Conservation (phyloP, 495 filamentous ascomycete species). For the Viridothelium virens region DNA sequence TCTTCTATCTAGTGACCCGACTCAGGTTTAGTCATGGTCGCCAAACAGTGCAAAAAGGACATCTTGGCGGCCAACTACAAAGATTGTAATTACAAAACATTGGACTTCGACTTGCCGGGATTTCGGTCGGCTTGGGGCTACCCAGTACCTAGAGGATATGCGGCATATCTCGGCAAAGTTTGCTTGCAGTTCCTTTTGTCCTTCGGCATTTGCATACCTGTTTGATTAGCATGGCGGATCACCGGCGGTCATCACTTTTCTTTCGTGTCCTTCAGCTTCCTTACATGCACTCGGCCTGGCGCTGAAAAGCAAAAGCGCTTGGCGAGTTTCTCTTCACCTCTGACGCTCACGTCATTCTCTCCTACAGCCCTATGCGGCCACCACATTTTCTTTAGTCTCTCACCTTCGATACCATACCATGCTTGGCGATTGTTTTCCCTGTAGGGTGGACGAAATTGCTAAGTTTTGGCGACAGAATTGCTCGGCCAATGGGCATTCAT, state of each 20-base stretch:
- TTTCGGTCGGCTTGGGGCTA: not conserved
- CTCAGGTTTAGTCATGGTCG: not conserved
- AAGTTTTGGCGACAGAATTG: not conserved
- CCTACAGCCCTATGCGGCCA: not conserved
- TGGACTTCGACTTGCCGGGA: not conserved
- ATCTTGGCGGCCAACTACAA: not conserved
- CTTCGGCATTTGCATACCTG: slow-evolving; percentile 5
- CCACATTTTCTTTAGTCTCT: not conserved
- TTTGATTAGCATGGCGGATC: slow-evolving; percentile 5
- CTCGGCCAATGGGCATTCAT: not conserved
- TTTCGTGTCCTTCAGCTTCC: not conserved
- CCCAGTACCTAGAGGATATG: not conserved
- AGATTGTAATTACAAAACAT: slow-evolving; percentile 7
- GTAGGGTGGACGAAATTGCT: not conserved
- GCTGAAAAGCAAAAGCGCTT: slow-evolving; percentile 9
- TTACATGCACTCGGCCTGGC: slow-evolving; percentile 1
- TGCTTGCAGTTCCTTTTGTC: slow-evolving; percentile 4
- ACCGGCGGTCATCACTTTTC: not conserved
- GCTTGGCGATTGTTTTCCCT: not conserved
- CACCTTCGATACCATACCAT: slow-evolving; percentile 8
- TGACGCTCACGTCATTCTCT: not conserved
- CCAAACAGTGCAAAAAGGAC: not conserved
- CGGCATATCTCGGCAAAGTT: not conserved
- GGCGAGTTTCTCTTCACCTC: not conserved
- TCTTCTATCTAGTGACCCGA: not conserved